These are phyloP conservation scores for Simplicillium aogashimaense DNA, from an alignment of 2,329 filamentous ascomycete genomes.

Conservation along the genomic window DNA sequence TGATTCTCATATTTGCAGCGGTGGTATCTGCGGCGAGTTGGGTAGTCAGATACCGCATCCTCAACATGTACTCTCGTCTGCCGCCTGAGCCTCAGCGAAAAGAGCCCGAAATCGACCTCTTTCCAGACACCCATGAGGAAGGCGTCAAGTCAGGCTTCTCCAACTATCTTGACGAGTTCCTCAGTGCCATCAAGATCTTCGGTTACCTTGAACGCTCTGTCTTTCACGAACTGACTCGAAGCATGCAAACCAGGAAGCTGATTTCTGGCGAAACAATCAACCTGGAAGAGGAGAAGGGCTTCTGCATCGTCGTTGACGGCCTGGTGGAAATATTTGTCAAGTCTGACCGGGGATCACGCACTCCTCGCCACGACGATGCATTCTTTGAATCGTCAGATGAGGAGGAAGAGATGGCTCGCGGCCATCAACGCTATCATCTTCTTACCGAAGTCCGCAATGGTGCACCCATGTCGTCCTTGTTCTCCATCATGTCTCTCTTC, in stretches of 20 bases:
- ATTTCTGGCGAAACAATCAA: slow-evolving; percentile 94
- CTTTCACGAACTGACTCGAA: slow-evolving; percentile 93
- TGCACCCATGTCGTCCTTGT: slow-evolving; percentile 95
- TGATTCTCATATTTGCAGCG: slow-evolving; percentile 72
- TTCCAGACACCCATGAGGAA: slow-evolving; percentile 84
- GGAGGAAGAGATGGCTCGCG: slow-evolving; percentile 59
- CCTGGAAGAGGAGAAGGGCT: slow-evolving; percentile 94
- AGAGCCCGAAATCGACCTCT: slow-evolving; percentile 89
- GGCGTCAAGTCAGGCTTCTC: slow-evolving; percentile 82
- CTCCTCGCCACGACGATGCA: slow-evolving; percentile 14
- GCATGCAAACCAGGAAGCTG: slow-evolving; percentile 95
- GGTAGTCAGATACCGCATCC: slow-evolving; percentile 88
- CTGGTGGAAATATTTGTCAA: slow-evolving; percentile 98
- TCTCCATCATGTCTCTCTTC: slow-evolving; percentile 93
- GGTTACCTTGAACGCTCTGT: slow-evolving; percentile 93
- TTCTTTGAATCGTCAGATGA: slow-evolving; percentile 38
- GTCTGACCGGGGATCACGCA: slow-evolving; percentile 51
- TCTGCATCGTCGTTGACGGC: slow-evolving; percentile 94
- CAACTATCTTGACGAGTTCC: slow-evolving; percentile 96
- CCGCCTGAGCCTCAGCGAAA: slow-evolving; percentile 93
- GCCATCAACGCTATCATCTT: slow-evolving; percentile 82
- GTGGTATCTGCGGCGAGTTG: slow-evolving; percentile 82
- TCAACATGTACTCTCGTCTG: slow-evolving; percentile 93
- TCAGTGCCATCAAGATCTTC: slow-evolving; percentile 98
- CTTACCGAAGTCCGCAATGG: slow-evolving; percentile 97